Base-by-base conservation (phyloP, 306 rosid species). In the Rosa multiflora region DNA sequence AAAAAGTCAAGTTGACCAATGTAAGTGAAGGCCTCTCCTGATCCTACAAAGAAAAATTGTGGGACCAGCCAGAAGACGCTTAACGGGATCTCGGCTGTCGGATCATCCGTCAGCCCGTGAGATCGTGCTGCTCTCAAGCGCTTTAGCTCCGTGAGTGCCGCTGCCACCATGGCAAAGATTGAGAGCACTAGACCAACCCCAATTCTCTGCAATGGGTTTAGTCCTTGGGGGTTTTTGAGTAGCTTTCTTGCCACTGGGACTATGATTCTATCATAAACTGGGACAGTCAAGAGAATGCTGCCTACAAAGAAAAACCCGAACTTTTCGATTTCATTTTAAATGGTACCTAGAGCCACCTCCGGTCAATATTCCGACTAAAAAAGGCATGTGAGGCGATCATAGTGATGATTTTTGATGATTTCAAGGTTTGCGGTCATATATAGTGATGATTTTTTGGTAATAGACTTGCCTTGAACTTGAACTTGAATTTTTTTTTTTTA, bases 1-100 rank as follows among this genome's bases (percentile, higher is more conserved):
- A 94, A 92, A 61, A 94, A 94, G 49, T 91, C 94, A 5, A 94
- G 81, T 56, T 94, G 97, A 0, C 99, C 99, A 74, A 89, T 89
- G 44, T 94, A 92, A 46, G 84, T 92, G 58, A 92, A 92, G 10
- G 97, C 99, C 83, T 94, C 97, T 0, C 97, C 99, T 0, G 86
- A 63, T 20, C 99, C 99, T 37, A 94, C 97, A 3, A 94, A 17
- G 88, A 92, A 84, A 70, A 89, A 89, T 76, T 94, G 99, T 1
- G 99, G 97, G 14, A 89, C 55, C 78, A 94, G 55, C 97, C 97
- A 91, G 68, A 94, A 92, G 70, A 92, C 97, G 1, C 87, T 92
- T 77, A 88, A 4, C 0, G 90, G 92, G 21, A 92, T 72, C 82
- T 37, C 79, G 0, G 82, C 87, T 49, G 35, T 52, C 15, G 89